Evolutionary conservation across 1,284 basidiomycete species (phyloP), one percentile per base, ranked within the genome.

Genomic region (Moesziomyces sp.): DNA sequence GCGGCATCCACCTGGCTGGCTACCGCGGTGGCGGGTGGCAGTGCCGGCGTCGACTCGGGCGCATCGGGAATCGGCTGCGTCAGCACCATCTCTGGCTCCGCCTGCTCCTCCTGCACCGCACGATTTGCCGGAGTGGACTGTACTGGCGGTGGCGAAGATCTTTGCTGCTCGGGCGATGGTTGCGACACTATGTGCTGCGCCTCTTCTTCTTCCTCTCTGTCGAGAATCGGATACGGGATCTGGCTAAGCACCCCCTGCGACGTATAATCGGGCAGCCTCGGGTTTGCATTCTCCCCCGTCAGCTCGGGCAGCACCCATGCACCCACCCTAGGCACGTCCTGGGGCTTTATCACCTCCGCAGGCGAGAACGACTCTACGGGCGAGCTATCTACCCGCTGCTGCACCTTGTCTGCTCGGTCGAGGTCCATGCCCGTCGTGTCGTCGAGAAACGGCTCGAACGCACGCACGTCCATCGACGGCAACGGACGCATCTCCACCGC

Each of bases 281-380:
- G 59, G 38, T 63, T 69, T 35, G 59, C 61, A 28, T 67, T 67
- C 46, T 73, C 60, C 19, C 26, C 64, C 8, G 70, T 67, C n/a
- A 73, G 35, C 1, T 40, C 40, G 2, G 70, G 70, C 18, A 73
- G 28, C 16, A 73, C 45, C 70, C 70, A 73, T 4, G 46, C 43
- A 2, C 70, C 70, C 4, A 73, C 46, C 19, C 70, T 50, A 3
- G 70, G 64, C 7, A 73, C 46, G 24, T 72, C 69, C 18, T 67
- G 24, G 6, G 56, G 53, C 8, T 47, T 48, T 42, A 56, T 33
- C 9, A 47, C 3, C 9, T 57, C 46, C 8, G 62, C 26, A 2
- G 70, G 64, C 1, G 64, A 63, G 24, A 73, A 73, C 0, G 56
- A 60, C 26, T 74, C 66, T n/a, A 74, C 71, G 10, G 71, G 71